These are phyloP conservation scores for Diaporthe vexans DNA, from an alignment of 2,329 filamentous ascomycete genomes.

Conservation along the genomic window DNA sequence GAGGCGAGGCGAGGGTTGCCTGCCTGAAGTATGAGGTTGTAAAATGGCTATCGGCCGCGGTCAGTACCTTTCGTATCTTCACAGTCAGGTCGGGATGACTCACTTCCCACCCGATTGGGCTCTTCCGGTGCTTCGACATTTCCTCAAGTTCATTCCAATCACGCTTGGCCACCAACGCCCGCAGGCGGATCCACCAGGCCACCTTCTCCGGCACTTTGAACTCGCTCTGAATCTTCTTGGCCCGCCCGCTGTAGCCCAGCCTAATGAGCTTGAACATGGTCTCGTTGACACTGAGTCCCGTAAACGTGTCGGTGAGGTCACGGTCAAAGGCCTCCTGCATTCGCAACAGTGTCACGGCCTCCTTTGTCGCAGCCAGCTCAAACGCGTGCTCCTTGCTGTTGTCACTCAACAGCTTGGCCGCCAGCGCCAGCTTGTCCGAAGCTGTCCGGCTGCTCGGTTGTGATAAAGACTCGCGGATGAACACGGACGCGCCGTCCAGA, in stretches of 20 bases:
- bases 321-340: conserved; percentile 89
- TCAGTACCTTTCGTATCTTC: conserved; percentile 19
- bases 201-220: conserved; percentile 95
- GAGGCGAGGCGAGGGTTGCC: conserved; percentile 91
- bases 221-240: conserved; percentile 88
- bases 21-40: conserved; percentile 87
- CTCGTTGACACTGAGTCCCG: conserved; percentile 89
- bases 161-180: conserved; percentile 88
- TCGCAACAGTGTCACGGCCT: conserved; percentile 84
- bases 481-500: conserved; percentile 87
- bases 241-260: conserved; percentile 85
- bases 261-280: conserved; percentile 91
- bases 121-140: conserved; percentile 82
- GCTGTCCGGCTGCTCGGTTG: conserved; percentile 79
- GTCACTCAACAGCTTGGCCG: conserved; percentile 85
- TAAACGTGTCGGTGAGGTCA: conserved; percentile 78
- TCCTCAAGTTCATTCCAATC: conserved; percentile 96
- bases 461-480: conserved; percentile 85
- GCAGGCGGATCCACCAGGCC: conserved; percentile 86
- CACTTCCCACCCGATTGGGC: conserved; percentile 96
- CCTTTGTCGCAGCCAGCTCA: conserved; percentile 82
- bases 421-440: conserved; percentile 89
- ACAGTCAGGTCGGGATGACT: conserved; percentile 51
- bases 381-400: conserved; percentile 80
- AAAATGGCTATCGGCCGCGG: conserved; percentile 77